phyloP scores from a whole-genome alignment of 306 rosid species.

The Lathyrus aphaca region DNA sequence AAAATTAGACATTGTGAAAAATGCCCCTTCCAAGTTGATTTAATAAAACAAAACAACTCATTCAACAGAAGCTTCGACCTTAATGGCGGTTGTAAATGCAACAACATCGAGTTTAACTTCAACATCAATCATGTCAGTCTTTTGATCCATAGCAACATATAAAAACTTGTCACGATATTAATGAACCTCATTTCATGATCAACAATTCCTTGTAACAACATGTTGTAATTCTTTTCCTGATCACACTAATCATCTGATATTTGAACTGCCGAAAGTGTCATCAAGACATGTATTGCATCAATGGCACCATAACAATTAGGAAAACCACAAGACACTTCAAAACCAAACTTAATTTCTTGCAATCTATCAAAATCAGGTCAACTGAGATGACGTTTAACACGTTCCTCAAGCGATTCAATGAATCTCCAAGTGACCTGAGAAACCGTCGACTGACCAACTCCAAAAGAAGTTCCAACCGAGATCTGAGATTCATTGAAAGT shows the following conservation, averaged over 20 bases:
- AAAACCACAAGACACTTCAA: slow-evolving; percentile 64
- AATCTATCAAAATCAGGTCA: slow-evolving; percentile 76
- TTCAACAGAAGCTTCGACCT: too few relatives aligned
- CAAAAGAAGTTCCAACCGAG: slow-evolving; percentile 93
- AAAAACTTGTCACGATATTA: slow-evolving; percentile 88
- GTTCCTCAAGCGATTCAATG: slow-evolving; percentile 88
- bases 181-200: slow-evolving; percentile 91
- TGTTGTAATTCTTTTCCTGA: slow-evolving; percentile 84
- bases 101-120: too few relatives aligned
- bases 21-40: too few relatives aligned
- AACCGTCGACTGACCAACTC: slow-evolving; percentile 98
- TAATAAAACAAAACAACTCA: too few relatives aligned
- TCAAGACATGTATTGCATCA: slow-evolving; percentile 85
- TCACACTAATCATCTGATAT: slow-evolving; percentile 96
- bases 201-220: slow-evolving; percentile 92
- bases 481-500: slow-evolving; percentile 97
- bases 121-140: too few relatives aligned
- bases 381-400: slow-evolving; percentile 74
- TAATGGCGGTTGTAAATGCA: too few relatives aligned
- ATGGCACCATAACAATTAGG: slow-evolving; percentile 92
- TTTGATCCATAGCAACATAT: too few relatives aligned
- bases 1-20: too few relatives aligned
- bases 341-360: slow-evolving; percentile 69
- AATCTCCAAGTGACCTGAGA: slow-evolving; percentile 99
- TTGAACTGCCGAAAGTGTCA: slow-evolving; percentile 94